Evolutionary conservation across 179 eudicot species (phyloP).

Genomic region (Silene noctiflora): DNA sequence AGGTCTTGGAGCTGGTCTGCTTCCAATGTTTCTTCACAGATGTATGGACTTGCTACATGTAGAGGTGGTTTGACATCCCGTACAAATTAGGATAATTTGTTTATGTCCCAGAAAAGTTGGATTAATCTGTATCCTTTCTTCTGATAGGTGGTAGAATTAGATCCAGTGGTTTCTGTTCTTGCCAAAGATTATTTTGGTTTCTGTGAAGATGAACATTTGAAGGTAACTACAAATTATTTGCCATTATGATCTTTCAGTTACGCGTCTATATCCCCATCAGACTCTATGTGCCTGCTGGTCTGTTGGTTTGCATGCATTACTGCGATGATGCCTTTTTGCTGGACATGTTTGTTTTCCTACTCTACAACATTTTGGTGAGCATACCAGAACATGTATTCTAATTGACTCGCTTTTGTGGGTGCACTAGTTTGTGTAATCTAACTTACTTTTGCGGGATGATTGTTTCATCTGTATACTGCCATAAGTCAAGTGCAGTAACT

Average conservation of each 20-base stretch:
- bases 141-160: conserved; percentile 80
- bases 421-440: not conserved
- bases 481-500: not conserved
- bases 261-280: not conserved
- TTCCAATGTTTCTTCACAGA: conserved; percentile 81
- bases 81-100: not conserved
- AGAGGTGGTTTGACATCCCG: conserved; percentile 49
- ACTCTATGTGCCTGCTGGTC: not conserved
- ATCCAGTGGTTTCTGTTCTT: conserved; percentile 64
- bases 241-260: not conserved
- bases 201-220: conserved; percentile 58
- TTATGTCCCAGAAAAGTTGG: conserved; percentile 12
- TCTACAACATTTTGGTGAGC: not conserved
- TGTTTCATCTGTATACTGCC: not conserved
- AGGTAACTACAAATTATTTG: conserved; percentile 42
- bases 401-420: too few relatives aligned
- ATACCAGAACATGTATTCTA: not conserved
- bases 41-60: conserved; percentile 51
- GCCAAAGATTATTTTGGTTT: conserved; percentile 71
- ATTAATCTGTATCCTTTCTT: conserved; percentile 11
- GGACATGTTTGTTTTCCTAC: not conserved
- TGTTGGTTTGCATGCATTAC: conserved; percentile 5
- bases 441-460: not conserved
- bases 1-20: conserved; percentile 98
- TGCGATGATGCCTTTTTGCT: not conserved